Base-by-base conservation (phyloP, 2,329 filamentous ascomycete genomes). In the Sarocladium brachiariae region DNA sequence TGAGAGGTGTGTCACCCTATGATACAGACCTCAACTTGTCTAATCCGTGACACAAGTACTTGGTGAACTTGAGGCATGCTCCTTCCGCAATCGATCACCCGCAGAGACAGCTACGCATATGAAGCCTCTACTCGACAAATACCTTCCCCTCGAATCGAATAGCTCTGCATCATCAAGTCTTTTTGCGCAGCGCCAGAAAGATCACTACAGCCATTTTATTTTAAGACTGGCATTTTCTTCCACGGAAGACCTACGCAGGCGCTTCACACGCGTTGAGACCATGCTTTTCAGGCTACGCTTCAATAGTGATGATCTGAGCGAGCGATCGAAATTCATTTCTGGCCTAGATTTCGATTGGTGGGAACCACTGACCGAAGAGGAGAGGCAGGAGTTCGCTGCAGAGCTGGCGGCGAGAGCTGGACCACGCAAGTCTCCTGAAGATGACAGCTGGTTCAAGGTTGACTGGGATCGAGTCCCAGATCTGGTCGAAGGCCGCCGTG, bases 151-250 rank as follows among this genome's bases (percentile, higher is more conserved):
- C 16, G 82, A 84, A 54, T 78, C 86, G 38, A 92, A 90, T 62
- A 85, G 81, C 51, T 87, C 87, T 1, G 74, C 61, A 54, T 76
- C 67, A 38, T 70, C 65, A 56, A 78, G 73, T 60, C 70, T 92
- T 13, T 76, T 80, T 21, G 70, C 80, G 30, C 89, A 99, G 70
- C 80, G 92, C 24, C 87, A 92, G 66, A 95, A 93, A 65, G 93
- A 99, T 60, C 93, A 99, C 69, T 99, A 97, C 70, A 93, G 88
- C 51, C 93, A 99, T 68, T 99, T 96, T 65, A 99, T 97, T 54
- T 79, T 99, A 5, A 84, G 93, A 1, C 80, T 99, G 38, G 93
- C 93, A 1, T 99, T 99, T 63, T 84, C 91, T 1, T 83, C 86
- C 2, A 96, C 92, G 0, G 90, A 96, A 63, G 93, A 99, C 61